Evolutionary conservation across 495 filamentous ascomycete genomes (phyloP).

Genomic region (Neurospora africana): DNA sequence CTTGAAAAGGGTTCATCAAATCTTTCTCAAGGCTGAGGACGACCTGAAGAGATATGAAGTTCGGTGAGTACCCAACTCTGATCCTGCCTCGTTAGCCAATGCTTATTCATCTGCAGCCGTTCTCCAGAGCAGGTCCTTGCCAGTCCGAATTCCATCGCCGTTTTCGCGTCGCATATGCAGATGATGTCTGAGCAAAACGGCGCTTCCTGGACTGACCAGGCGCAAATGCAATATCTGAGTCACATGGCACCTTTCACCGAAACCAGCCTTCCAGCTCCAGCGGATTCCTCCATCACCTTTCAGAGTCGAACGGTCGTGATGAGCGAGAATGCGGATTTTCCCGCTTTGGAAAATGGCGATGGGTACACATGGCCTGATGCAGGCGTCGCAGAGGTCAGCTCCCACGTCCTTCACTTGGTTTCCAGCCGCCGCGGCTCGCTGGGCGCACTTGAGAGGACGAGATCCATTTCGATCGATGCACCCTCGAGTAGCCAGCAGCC

Average conservation of each 20-base stretch:
- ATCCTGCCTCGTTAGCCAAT: neutral
- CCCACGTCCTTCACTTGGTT: neutral
- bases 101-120: neutral
- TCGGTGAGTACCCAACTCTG: conserved; percentile 30
- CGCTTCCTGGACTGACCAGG: neutral
- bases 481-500: neutral
- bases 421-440: neutral
- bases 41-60: conserved; percentile 42
- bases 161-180: neutral
- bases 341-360: neutral
- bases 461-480: neutral
- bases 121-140: neutral
- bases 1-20: conserved; percentile 60
- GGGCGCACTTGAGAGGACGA: neutral
- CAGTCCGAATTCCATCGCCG: neutral
- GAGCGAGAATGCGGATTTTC: neutral
- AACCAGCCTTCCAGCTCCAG: neutral
- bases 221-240: neutral
- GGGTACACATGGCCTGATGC: neutral
- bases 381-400: neutral
- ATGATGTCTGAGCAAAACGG: neutral
- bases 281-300: neutral
- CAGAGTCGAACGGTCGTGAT: neutral
- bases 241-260: neutral
- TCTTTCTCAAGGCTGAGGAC: conserved; percentile 22